A percentile compares a stretch with the other conserved stretches of the same genome.
These are phyloP conservation scores for Claviceps cyperi DNA, from an alignment of 2,329 filamentous ascomycete species.

Conservation along the genomic window DNA sequence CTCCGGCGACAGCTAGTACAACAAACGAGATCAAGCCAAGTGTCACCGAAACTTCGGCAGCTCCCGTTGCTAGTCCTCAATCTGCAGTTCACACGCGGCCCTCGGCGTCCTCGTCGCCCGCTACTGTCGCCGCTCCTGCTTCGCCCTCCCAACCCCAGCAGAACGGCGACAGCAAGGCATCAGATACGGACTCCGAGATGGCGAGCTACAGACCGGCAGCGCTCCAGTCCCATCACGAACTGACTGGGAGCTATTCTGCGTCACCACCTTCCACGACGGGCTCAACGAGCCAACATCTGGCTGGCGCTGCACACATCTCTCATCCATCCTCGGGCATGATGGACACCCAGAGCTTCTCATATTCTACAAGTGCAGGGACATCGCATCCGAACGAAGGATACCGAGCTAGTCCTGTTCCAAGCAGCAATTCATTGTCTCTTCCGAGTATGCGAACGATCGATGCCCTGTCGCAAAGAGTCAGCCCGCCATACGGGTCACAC, in stretches of 20 bases:
- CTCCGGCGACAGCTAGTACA: background rate
- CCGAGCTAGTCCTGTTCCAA: slow-evolving; percentile 15
- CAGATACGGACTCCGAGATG: slow-evolving; percentile 19
- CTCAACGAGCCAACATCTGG: slow-evolving; percentile 5
- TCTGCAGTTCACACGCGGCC: slow-evolving; percentile 2
- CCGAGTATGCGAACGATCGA: slow-evolving; percentile 29
- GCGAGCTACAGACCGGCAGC: slow-evolving; percentile 15
- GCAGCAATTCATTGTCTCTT: slow-evolving; percentile 18
- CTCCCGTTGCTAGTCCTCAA: slow-evolving; percentile 1
- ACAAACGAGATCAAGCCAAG: background rate
- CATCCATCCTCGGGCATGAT: slow-evolving; percentile 10
- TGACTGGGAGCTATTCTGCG: slow-evolving; percentile 15
- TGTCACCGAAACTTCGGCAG: background rate
- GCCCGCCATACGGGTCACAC: slow-evolving; percentile 14
- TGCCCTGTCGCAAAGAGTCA: slow-evolving; percentile 14
- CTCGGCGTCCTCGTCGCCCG: slow-evolving; percentile 6
- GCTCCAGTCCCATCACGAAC: slow-evolving; percentile 11
- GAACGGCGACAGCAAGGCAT: slow-evolving; percentile 19
- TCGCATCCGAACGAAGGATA: slow-evolving; percentile 16
- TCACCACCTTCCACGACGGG: slow-evolving; percentile 3
- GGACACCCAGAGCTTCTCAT: slow-evolving; percentile 17
- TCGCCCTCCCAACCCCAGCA: slow-evolving; percentile 11
- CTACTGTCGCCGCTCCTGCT: slow-evolving; percentile 6
- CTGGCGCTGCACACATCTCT: slow-evolving; percentile 7
- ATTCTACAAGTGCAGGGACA: slow-evolving; percentile 14